Percentiles rank a stretch among this genome's conserved stretches.
phyloP scores from a whole-genome alignment of 1,139 yeast species.

The Zhuliangozyma blackwelliae region DNA sequence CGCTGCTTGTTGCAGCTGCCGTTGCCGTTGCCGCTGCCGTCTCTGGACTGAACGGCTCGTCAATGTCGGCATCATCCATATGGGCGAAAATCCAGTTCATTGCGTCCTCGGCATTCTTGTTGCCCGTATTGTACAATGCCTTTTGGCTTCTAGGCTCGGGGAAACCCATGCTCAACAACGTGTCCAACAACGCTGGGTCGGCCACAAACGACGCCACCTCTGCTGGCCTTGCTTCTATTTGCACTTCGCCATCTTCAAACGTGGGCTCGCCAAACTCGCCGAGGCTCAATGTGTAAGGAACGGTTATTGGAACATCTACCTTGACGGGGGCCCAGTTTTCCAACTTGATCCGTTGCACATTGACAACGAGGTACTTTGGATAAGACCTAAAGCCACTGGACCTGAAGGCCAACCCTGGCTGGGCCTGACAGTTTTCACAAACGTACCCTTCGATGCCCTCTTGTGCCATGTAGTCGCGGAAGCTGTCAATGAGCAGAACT shows the following conservation, averaged over 20 bases:
- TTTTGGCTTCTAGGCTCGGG: slow-evolving; percentile 59
- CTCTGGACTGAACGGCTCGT: slow-evolving; percentile 48
- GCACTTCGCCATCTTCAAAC: slow-evolving; percentile 37
- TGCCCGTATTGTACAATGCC: slow-evolving; percentile 73
- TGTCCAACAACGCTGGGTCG: slow-evolving; percentile 49
- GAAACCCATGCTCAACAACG: slow-evolving; percentile 83
- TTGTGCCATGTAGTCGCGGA: slow-evolving; percentile 40
- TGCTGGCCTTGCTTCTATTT: slow-evolving; percentile 23
- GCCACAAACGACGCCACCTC: slow-evolving; percentile 42
- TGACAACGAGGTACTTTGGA: slow-evolving; percentile 69
- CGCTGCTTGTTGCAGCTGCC: slow-evolving; percentile 11
- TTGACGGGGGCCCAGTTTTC: slow-evolving; percentile 91
- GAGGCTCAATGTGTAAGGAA: slow-evolving; percentile 48
- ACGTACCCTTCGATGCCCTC: slow-evolving; percentile 62
- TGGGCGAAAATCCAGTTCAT: slow-evolving; percentile 90
- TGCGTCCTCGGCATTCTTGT: slow-evolving; percentile 65
- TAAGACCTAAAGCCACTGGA: slow-evolving; percentile 51
- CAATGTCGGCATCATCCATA: slow-evolving; percentile 79
- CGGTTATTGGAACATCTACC: slow-evolving; percentile 64
- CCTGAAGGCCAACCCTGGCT: slow-evolving; percentile 43
- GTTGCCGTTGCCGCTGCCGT: slow-evolving; percentile 7
- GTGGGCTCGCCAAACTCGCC: slow-evolving; percentile 25
- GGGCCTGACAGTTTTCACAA: slow-evolving; percentile 57
- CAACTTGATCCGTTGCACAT: slow-evolving; percentile 75
- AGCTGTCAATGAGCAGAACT: slow-evolving; percentile 49